Evolutionary conservation across 345 rosid genomes (phyloP).

Genomic region (Gossypium mustelinum): DNA sequence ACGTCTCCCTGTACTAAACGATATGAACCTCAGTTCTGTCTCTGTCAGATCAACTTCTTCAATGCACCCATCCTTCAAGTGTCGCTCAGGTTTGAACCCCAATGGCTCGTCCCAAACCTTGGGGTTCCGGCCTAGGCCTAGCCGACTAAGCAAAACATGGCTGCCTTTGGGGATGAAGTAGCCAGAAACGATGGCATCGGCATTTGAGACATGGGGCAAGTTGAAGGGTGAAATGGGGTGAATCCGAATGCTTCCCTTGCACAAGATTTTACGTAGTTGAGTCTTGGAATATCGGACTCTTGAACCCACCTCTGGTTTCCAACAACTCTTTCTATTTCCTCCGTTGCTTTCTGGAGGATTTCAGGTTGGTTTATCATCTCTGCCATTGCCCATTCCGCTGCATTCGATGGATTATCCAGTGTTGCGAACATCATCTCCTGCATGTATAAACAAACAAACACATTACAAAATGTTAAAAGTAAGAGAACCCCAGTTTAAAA

Average conservation of each 20-base stretch:
- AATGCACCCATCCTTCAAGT: background rate
- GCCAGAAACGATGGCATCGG: background rate
- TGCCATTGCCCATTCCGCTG: constrained; percentile 2
- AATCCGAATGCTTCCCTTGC: background rate
- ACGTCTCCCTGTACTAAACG: background rate
- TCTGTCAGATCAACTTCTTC: background rate
- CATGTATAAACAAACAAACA: background rate
- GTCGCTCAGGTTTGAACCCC: background rate
- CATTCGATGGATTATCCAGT: background rate
- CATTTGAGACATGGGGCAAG: background rate
- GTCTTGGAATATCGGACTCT: background rate
- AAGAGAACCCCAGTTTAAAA: no score
- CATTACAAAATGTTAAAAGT: background rate
- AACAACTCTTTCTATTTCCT: background rate
- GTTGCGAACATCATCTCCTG: background rate
- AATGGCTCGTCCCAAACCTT: constrained; percentile 6
- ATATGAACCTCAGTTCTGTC: background rate
- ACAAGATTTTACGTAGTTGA: background rate
- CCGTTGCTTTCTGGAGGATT: background rate
- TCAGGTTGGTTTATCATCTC: background rate
- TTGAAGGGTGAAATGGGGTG: constrained; percentile 6
- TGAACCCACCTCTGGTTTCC: background rate
- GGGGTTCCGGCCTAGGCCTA: constrained; percentile 4
- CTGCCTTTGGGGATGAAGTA: constrained; percentile 12
- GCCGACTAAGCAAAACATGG: background rate